Percentiles rank a stretch among this genome's conserved stretches.
phyloP scores from a whole-genome alignment of 1,284 basidiomycete species.

The Pseudozyma tsukubaensis region DNA sequence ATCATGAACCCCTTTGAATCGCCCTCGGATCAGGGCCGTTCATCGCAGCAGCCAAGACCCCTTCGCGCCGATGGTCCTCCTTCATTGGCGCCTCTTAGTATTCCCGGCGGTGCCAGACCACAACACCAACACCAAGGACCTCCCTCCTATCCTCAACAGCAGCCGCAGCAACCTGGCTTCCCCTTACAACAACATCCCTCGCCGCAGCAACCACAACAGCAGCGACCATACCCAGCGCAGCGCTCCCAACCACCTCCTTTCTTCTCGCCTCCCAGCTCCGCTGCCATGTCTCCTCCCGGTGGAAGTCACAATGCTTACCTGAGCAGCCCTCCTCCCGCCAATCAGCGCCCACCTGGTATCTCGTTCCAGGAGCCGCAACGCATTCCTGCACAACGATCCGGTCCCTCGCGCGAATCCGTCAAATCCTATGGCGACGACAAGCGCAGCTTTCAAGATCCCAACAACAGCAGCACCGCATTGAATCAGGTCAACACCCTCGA shows the following conservation, averaged over 20 bases:
- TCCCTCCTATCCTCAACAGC: constrained; percentile 34
- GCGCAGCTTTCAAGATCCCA: constrained; percentile 44
- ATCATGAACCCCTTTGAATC: constrained; percentile 51
- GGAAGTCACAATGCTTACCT: constrained; percentile 29
- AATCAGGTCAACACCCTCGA: constrained; percentile 54
- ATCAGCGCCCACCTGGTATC: constrained; percentile 36
- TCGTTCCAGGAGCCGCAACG: constrained; percentile 61
- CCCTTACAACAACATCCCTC: constrained; percentile 37
- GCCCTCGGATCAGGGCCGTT: constrained; percentile 16
- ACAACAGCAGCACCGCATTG: constrained; percentile 43
- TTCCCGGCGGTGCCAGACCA: constrained; percentile 26
- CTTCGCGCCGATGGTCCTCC: constrained; percentile 29
- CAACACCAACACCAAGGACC: constrained; percentile 10
- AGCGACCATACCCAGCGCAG: constrained; percentile 12
- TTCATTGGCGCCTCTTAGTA: constrained; percentile 43
- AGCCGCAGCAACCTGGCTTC: constrained; percentile 46
- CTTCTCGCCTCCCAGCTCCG: constrained; percentile 22
- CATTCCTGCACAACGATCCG: constrained; percentile 36
- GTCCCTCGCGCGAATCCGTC: constrained; percentile 54
- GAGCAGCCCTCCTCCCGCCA: constrained; percentile 11
- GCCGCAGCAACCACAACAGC: constrained; percentile 27
- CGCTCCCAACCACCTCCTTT: constrained; percentile 23
- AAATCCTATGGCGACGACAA: constrained; percentile 53
- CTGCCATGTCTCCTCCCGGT: constrained; percentile 18
- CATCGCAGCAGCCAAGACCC: constrained; percentile 19